phyloP scores from a whole-genome alignment of 2,329 filamentous ascomycete genomes.

The Penicillium sp. region DNA sequence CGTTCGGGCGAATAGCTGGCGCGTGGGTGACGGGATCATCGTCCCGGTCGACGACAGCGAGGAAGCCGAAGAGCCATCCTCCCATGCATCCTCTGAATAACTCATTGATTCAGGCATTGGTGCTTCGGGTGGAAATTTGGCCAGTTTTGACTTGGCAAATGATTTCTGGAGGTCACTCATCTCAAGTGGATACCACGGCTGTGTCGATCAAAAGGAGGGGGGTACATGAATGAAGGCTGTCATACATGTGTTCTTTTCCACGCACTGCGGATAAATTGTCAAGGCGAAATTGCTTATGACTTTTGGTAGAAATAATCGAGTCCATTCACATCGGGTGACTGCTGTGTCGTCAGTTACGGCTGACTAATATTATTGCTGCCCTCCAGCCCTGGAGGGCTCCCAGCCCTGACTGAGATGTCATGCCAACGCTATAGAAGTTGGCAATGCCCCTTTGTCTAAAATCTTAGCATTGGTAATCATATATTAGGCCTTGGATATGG shows the following conservation, averaged over 20 bases:
- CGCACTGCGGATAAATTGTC: no score
- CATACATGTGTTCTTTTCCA: neutral
- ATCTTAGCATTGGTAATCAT: neutral
- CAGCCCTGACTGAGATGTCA: neutral
- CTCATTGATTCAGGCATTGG: conserved; percentile 47
- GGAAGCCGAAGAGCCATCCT: conserved; percentile 71
- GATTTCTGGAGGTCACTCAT: conserved; percentile 83
- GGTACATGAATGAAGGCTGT: neutral
- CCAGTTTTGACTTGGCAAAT: conserved; percentile 74
- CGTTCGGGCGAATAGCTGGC: conserved; percentile 70
- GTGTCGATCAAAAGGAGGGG: conserved; percentile 4
- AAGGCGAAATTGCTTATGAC: neutral
- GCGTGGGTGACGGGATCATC: conserved; percentile 74
- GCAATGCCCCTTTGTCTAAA: neutral
- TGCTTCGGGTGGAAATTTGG: conserved; percentile 59
- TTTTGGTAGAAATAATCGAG: neutral
- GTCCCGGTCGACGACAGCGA: conserved; percentile 93
- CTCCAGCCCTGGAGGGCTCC: neutral
- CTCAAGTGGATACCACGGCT: conserved; percentile 5
- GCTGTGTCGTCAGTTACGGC: neutral
- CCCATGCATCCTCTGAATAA: conserved; percentile 28
- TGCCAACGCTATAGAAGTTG: neutral
- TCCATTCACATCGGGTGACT: neutral
- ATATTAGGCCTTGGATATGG: neutral
- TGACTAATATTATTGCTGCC: neutral